Conservation (phyloP, 208 protist species). For the Acanthamoeba lenticulata region DNA sequence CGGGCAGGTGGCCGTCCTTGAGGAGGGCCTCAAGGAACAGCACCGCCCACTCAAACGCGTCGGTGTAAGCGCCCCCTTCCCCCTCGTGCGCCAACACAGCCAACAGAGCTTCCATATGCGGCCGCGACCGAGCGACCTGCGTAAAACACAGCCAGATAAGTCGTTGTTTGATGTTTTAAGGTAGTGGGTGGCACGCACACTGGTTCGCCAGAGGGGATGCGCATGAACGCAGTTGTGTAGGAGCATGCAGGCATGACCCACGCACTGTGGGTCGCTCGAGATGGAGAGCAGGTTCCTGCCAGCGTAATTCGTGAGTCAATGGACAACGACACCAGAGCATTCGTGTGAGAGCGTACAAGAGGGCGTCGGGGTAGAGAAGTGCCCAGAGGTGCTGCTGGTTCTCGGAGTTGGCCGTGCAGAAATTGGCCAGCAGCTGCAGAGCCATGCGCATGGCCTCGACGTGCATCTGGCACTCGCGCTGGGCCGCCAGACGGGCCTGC, state of each 20-base stretch:
- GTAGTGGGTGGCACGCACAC: neutral
- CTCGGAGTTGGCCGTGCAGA: slow-evolving; percentile 1
- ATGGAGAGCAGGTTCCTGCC: neutral
- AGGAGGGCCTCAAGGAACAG: slow-evolving; percentile 1
- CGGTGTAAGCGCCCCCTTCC: neutral
- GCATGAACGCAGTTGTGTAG: neutral
- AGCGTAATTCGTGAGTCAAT: neutral
- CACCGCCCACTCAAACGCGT: slow-evolving; percentile 17
- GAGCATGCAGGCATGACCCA: slow-evolving; percentile 5
- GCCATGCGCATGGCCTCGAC: slow-evolving; percentile 27
- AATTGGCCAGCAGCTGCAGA: slow-evolving; percentile 32
- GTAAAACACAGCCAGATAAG: neutral
- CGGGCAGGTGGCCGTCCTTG: neutral
- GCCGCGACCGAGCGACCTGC: neutral
- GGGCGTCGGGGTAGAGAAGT: neutral
- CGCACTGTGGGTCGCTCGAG: neutral
- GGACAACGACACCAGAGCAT: neutral
- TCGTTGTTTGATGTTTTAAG: neutral
- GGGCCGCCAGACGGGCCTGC: neutral
- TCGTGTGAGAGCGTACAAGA: neutral
- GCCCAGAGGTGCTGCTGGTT: slow-evolving; percentile 22
- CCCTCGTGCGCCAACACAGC: neutral
- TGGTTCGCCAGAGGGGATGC: neutral
- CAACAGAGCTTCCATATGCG: neutral
- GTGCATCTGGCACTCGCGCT: neutral